phyloP scores from a whole-genome alignment of 495 filamentous ascomycete species.

The Neurospora sp. region DNA sequence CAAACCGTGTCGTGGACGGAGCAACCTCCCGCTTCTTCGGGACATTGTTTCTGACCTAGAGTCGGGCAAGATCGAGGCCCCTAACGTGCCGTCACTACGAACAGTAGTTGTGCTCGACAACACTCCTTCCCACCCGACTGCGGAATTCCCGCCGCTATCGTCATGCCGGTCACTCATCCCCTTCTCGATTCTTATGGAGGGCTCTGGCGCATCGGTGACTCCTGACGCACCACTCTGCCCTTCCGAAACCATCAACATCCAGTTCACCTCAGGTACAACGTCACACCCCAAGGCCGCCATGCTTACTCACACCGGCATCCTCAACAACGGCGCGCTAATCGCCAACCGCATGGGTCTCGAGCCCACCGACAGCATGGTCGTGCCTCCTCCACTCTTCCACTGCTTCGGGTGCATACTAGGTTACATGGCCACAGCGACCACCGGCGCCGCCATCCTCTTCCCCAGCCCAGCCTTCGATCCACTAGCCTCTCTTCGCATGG shows the following conservation, averaged over 20 bases:
- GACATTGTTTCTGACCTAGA: slow-evolving; percentile 53
- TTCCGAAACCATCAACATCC: slow-evolving; percentile 81
- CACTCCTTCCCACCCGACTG: slow-evolving; percentile 39
- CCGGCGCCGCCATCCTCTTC: slow-evolving; percentile 76
- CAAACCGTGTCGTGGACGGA: slow-evolving; percentile 58
- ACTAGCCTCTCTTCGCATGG: slow-evolving; percentile 53
- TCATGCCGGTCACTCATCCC: slow-evolving; percentile 30
- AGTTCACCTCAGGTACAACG: slow-evolving; percentile 94
- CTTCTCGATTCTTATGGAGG: slow-evolving; percentile 45
- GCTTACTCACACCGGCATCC: slow-evolving; percentile 70
- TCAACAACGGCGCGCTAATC: slow-evolving; percentile 83
- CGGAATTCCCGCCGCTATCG: slow-evolving; percentile 18
- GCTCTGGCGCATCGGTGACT: slow-evolving; percentile 24
- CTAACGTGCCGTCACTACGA: slow-evolving; percentile 57
- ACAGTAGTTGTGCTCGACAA: slow-evolving; percentile 77
- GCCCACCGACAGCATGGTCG: slow-evolving; percentile 63
- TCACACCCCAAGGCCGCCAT: slow-evolving; percentile 85
- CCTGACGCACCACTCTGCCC: slow-evolving; percentile 45
- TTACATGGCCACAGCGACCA: slow-evolving; percentile 89
- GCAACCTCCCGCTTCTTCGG: slow-evolving; percentile 61
- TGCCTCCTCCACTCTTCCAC: slow-evolving; percentile 83
- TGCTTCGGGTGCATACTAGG: slow-evolving; percentile 89
- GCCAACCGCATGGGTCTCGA: slow-evolving; percentile 75
- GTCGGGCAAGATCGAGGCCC: slow-evolving; percentile 45
- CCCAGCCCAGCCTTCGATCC: slow-evolving; percentile 84